phyloP scores from a whole-genome alignment of 2,329 filamentous ascomycete species.

The Coccinonectria pachysandricola region DNA sequence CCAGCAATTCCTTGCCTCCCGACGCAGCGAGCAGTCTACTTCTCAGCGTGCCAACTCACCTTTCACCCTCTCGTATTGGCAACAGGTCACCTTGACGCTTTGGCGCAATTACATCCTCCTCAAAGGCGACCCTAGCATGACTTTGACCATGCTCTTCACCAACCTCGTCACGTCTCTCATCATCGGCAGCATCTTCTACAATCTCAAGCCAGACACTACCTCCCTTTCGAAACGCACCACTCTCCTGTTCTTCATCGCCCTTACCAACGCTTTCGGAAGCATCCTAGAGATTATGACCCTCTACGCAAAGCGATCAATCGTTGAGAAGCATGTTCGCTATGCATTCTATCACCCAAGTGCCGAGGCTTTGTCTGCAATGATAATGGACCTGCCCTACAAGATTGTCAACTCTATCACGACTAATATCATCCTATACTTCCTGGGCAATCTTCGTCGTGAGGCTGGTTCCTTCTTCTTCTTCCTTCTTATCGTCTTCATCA shows the following conservation, averaged over 20 bases:
- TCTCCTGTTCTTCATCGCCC: constrained; percentile 9
- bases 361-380: constrained; percentile 11
- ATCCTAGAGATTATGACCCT: constrained; percentile 13
- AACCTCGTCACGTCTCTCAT: constrained; percentile 11
- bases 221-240: constrained; percentile 7
- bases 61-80: constrained; percentile 8
- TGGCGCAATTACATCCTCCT: constrained; percentile 8
- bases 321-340: constrained; percentile 25
- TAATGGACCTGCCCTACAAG: constrained; percentile 12
- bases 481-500: constrained; percentile 27
- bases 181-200: constrained; percentile 12
- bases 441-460: constrained; percentile 48
- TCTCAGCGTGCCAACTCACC: constrained; percentile 7
- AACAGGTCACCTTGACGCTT: constrained; percentile 6
- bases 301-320: constrained; percentile 17
- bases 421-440: constrained; percentile 45
- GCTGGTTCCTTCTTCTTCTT: constrained; percentile 51
- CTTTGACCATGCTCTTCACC: constrained; percentile 10
- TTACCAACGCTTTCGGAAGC: constrained; percentile 12
- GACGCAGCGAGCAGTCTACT: constrained; percentile 10
- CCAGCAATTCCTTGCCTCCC: constrained; percentile 9
- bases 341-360: constrained; percentile 22
- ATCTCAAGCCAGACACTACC: constrained; percentile 3
- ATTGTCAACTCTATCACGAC: constrained; percentile 25
- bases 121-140: constrained; percentile 6